Base-by-base conservation (phyloP, 2,329 filamentous ascomycete species). In the Periglandula ipomoeae region DNA sequence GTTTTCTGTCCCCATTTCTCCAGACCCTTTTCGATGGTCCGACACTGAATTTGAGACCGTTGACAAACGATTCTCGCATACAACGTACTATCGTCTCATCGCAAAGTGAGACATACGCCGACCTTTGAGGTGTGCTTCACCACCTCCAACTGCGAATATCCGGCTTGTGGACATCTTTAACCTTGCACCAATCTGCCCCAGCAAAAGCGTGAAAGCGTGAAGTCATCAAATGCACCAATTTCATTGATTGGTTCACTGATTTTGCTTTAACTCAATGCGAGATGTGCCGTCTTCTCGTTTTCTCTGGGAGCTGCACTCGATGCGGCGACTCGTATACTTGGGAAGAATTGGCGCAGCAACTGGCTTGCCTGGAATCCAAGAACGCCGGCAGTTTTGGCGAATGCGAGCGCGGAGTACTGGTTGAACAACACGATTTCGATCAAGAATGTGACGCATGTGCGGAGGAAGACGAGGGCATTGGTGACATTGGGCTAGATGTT, bases 201-300 rank as follows among this genome's bases (percentile, higher is more conserved):
- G 15, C 30, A 11, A 15, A 10, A 32, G 30, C 9, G 30, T 15
- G n/a, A n/a, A 32, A 32, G 6, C 30, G n/a, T n/a, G n/a, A n/a
- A n/a, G n/a, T 32, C 30, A 26, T n/a, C 27, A 37, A 30, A 24
- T 44, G 27, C 17, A 13, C 34, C 38, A 26, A 22, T 2, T 27
- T 22, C n/a, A 10, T 22, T 15, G 22, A 44, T 20, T 17, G 19
- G 13, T n/a, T 27, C 5, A 7, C 32, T 32, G 15, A 42, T 17
- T 41, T 42, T 6, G n/a, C n/a, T 13, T 7, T 8, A 22, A 11
- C 13, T 5, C 11, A 32, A 19, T 3, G 30, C 45, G 48, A 38
- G 56, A 75, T 75, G 72, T 75, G 72, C 59, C 71, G 72, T 48
- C 63, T 71, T 57, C 56, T 75, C 40, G 57, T 68, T 39, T 75